phyloP scores from a whole-genome alignment of 306 rosid species.

The Abrus precatorius region DNA sequence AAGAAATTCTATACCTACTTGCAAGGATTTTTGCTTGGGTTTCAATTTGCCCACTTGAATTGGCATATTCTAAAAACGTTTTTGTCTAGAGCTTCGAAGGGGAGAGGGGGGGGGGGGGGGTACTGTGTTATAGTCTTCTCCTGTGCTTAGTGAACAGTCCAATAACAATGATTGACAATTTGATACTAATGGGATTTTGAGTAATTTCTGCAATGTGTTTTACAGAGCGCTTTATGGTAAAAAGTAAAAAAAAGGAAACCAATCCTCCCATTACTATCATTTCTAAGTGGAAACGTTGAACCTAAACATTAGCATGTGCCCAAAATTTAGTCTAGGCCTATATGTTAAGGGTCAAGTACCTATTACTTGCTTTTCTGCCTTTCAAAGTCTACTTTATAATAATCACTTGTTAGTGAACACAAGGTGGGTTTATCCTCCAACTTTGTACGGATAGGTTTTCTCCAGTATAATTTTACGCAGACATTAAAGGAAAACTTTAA shows the following conservation, averaged over 20 bases:
- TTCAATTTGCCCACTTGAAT: slow-evolving; percentile 44
- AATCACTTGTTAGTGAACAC: slow-evolving; percentile 12
- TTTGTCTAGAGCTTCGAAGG: background rate
- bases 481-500: background rate
- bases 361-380: slow-evolving; percentile 30
- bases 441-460: background rate
- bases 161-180: slow-evolving; percentile 34
- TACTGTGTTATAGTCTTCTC: slow-evolving; percentile 49
- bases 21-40: slow-evolving; percentile 40
- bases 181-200: slow-evolving; percentile 16
- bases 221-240: slow-evolving; percentile 14
- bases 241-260: background rate
- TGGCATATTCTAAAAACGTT: slow-evolving; percentile 37
- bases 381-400: slow-evolving; percentile 35
- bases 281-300: slow-evolving; percentile 39
- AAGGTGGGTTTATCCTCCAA: slow-evolving; percentile 20
- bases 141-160: slow-evolving; percentile 44
- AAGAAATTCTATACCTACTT: slow-evolving; percentile 44
- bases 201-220: slow-evolving; percentile 19
- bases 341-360: slow-evolving; percentile 34
- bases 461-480: background rate
- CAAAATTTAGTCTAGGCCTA: slow-evolving; percentile 39
- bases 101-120: background rate
- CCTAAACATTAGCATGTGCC: slow-evolving; percentile 42
- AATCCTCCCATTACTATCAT: slow-evolving; percentile 21